Base-by-base conservation (phyloP, 2,329 filamentous ascomycete species). In the Neofusicoccum kwambonambiense region DNA sequence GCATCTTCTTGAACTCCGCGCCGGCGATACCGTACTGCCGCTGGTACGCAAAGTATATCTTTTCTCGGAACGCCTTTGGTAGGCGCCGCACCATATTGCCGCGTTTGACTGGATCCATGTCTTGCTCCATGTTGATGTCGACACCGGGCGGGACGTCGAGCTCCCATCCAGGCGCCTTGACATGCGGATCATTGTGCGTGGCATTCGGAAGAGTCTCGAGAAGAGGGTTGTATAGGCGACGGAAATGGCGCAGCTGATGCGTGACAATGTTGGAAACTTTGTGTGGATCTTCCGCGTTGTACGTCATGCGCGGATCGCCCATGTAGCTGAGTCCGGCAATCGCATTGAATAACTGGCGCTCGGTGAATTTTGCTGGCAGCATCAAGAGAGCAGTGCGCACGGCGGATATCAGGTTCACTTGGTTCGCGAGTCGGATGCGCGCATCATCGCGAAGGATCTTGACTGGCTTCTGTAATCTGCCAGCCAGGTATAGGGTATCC, bases 381-480 rank as follows among this genome's bases (percentile, higher is more conserved):
- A 99, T 86, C 0, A 99, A 84, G 1, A 99, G 85, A 0, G 95
- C 92, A 3, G 93, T 94, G 65, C 95, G 91, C 4, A 98, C 83
- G 2, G 96, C 96, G 8, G 94, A 94, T 49, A 98, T 86, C 17
- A 99, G 85, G 76, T 99, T 99, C 77, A 96, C 90, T 78, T 99
- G 95, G 77, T 99, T 98, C 4, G 94, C 92, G 37, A 98, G 86
- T 37, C 95, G 91, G 45, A 99, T 93, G 57, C 89, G 89, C 0
- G 95, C 92, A 73, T 99, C 92, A 75, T 99, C 95, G 58, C 93
- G 90, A 17, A 99, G 85, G 69, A 99, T 98, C 81, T 99, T 98
- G 78, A 97, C 95, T 1, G 95, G 95, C 76, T 99, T 99, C 69
- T 99, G 95, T 61, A 99, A 84, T 39, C 95, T 90, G 3, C 95